Evolutionary conservation across 129 eudicot species (phyloP), one percentile per base, ranked within the genome.

Genomic region (Silybum marianum): DNA sequence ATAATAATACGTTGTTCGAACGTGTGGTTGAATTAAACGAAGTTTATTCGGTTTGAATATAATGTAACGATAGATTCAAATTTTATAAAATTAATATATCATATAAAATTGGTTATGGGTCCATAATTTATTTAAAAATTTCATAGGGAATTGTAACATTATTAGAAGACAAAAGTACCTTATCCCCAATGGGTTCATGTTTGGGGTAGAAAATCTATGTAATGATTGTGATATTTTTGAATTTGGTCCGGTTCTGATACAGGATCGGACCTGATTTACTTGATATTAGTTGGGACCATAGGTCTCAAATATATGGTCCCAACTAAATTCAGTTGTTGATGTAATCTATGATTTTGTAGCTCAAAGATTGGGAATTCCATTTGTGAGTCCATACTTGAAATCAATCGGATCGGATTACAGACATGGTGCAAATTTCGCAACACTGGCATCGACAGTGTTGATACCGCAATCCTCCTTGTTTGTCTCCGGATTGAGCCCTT

Each of bases 341-440:
- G 39, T 3, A 38, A 40, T 30, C 80, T 30, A 12, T 18, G 44
- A n/a, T 44, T 36, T 18, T 85, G 88, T 88, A 95, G 99, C 99
- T 7, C 91, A 93, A 79, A 92, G 84, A 22, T 62, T 95, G 0
- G 93, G 95, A 38, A 39, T 89, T 65, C 99, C 99, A 69, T 95
- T 82, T 65, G 42, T 95, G 85, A 95, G 98, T 81, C 98, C 99
- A 69, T 95, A 93, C 83, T 65, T 93, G 81, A 85, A 92, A 81
- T 87, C 99, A 16, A 91, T 93, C 9, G 98, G 99, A 71, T 90
- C 97, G 1, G 93, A 91, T 75, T 95, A 23, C 77, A 89, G 75
- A 58, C 97, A 95, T 36, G 99, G 99, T 16, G 97, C 91, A 21
- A 95, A 95, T 79, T 95, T 86, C 48, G 97, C 99, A 62, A 95